These are phyloP conservation scores for Strobilomyces dryophilus DNA, from an alignment of 768 basidiomycete species.

Conservation along the genomic window DNA sequence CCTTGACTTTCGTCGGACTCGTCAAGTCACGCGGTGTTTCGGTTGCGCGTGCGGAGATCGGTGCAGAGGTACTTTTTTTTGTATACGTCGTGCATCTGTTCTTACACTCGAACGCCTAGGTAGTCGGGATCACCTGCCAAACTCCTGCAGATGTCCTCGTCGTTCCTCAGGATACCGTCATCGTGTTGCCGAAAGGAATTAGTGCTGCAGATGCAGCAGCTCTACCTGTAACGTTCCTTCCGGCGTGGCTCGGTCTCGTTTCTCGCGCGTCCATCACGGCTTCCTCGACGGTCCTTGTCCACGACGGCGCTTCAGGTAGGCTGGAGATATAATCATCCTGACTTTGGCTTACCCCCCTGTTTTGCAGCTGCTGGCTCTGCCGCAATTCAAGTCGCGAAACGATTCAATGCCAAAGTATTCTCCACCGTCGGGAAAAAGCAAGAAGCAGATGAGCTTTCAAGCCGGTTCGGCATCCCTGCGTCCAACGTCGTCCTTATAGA, in stretches of 20 bases:
- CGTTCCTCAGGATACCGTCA: conserved; percentile 10
- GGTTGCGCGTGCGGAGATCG: conserved; percentile 5
- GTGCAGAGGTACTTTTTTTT: conserved; percentile 3
- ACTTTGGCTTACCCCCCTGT: not conserved
- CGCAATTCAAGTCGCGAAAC: conserved; percentile 26
- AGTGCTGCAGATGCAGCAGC: conserved; percentile 17
- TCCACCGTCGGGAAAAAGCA: conserved; percentile 16
- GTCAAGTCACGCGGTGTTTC: conserved; percentile 16
- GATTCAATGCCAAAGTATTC: conserved; percentile 17
- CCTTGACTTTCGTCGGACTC: conserved; percentile 15
- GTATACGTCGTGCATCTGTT: not conserved
- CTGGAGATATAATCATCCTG: not conserved
- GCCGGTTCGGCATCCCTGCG: conserved; percentile 3
- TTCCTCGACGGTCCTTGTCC: conserved; percentile 22
- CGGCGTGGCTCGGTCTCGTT: conserved; percentile 27
- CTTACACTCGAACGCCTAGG: conserved; percentile 7
- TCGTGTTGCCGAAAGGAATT: conserved; percentile 13
- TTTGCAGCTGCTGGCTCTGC: conserved; percentile 20
- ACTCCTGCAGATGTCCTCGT: conserved; percentile 14
- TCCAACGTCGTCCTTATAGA: conserved; percentile 11
- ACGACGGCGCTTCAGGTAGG: conserved; percentile 26
- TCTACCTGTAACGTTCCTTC: conserved; percentile 19
- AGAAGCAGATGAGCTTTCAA: conserved; percentile 16
- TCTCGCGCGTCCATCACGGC: conserved; percentile 14
- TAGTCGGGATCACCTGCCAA: conserved; percentile 18